Conservation (phyloP, 2,329 filamentous ascomycete species). For the Rhytidhysteron rufulum region DNA sequence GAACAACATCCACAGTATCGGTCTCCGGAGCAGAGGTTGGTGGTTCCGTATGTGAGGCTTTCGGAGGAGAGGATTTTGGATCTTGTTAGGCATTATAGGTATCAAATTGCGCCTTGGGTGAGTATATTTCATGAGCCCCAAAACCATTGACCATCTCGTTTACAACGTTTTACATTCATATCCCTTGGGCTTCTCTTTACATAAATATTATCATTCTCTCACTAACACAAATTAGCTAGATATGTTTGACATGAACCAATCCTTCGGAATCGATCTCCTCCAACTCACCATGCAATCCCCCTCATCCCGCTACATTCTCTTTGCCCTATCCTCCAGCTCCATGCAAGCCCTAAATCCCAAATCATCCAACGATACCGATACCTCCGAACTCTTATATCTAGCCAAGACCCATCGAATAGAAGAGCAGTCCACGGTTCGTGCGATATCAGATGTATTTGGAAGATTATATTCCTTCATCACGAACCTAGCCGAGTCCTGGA, state of each 20-base stretch:
- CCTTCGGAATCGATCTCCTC: slow-evolving; percentile 51
- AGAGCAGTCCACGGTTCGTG: too few species aligned
- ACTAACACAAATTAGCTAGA: slow-evolving; percentile 42
- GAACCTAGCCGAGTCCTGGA: too few species aligned
- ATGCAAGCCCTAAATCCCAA: slow-evolving; percentile 23
- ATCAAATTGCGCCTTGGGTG: slow-evolving; percentile 53
- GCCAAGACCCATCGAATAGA: not conserved
- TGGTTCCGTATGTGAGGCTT: too few species aligned
- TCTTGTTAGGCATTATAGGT: slow-evolving; percentile 44
- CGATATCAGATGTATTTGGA: too few species aligned
- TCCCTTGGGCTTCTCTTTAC: too few species aligned
- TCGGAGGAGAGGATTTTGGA: slow-evolving; percentile 26
- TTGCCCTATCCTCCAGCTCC: slow-evolving; percentile 46
- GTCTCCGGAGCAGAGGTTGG: too few species aligned
- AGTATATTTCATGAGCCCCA: slow-evolving; percentile 5
- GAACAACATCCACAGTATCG: too few species aligned
- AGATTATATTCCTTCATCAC: too few species aligned
- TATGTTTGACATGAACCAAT: slow-evolving; percentile 52
- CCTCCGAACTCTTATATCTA: slow-evolving; percentile 21
- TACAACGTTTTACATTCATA: too few species aligned
- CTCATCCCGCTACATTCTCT: slow-evolving; percentile 47
- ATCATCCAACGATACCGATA: slow-evolving; percentile 48
- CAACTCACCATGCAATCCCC: slow-evolving; percentile 44
- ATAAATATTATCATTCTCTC: slow-evolving; percentile 2
- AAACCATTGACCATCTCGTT: too few species aligned